phyloP scores from a whole-genome alignment of 306 rosid genomes.

The Prinsepia uniflora region DNA sequence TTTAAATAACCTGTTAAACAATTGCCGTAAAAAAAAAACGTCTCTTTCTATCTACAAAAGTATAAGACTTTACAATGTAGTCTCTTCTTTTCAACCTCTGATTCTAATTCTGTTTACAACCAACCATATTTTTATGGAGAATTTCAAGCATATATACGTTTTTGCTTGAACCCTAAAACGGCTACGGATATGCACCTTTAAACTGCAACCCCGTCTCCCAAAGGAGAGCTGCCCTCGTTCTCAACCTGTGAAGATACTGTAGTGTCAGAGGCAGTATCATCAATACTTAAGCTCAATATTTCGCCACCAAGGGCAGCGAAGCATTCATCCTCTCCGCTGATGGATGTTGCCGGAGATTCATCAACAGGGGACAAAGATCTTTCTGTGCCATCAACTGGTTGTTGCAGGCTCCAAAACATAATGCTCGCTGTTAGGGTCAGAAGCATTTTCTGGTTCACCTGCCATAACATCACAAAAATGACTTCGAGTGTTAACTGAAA shows the following conservation, averaged over 20 bases:
- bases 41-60: not conserved
- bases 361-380: slow-evolving; percentile 47
- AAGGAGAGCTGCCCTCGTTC: slow-evolving; percentile 19
- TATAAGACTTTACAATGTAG: slow-evolving; percentile 4
- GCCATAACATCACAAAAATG: slow-evolving; percentile 30
- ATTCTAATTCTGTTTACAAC: slow-evolving; percentile 8
- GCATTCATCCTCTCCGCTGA: slow-evolving; percentile 70
- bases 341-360: slow-evolving; percentile 66
- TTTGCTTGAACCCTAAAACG: not conserved
- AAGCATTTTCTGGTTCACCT: slow-evolving; percentile 98
- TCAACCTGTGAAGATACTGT: slow-evolving; percentile 64
- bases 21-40: slow-evolving; percentile 5
- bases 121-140: slow-evolving; percentile 10
- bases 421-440: slow-evolving; percentile 81
- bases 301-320: slow-evolving; percentile 70
- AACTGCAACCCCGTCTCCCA: not conserved
- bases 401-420: slow-evolving; percentile 93
- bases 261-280: slow-evolving; percentile 75
- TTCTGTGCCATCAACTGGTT: slow-evolving; percentile 51
- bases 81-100: slow-evolving; percentile 6
- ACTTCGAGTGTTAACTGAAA: not conserved
- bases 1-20: too few species aligned
- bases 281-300: slow-evolving; percentile 57
- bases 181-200: slow-evolving; percentile 12
- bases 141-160: not conserved